These are phyloP conservation scores for Curvularia hawaiiensis DNA, from an alignment of 2,329 filamentous ascomycete genomes.

Conservation along the genomic window DNA sequence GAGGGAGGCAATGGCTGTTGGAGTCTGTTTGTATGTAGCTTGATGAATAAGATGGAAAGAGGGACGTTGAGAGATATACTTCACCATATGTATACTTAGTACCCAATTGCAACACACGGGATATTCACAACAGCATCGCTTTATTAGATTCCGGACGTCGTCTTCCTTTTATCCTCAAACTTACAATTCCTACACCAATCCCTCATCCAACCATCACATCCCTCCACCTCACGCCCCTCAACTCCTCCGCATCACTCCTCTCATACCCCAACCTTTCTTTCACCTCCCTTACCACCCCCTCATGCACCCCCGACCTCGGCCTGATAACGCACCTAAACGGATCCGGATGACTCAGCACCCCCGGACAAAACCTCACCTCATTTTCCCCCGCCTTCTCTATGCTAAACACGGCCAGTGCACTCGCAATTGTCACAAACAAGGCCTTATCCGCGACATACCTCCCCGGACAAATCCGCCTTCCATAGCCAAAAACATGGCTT, in stretches of 20 bases:
- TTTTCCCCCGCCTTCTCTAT: conserved; percentile 30
- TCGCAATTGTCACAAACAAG: conserved; percentile 50
- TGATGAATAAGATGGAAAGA: no score
- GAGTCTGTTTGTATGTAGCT: no score
- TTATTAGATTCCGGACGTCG: no score
- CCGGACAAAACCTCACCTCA: conserved; percentile 23
- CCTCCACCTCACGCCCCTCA: conserved; percentile 5
- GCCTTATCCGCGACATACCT: conserved; percentile 50
- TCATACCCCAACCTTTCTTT: conserved; percentile 44
- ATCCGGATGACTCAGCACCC: conserved; percentile 45
- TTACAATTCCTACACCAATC: no score
- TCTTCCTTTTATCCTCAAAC: no score
- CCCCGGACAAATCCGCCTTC: conserved; percentile 52
- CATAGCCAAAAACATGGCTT: conserved; percentile 46
- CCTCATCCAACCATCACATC: no score
- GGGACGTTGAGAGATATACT: no score
- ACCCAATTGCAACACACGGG: background rate
- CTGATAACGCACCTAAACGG: conserved; percentile 41
- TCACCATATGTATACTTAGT: no score
- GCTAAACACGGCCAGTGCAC: conserved; percentile 55
- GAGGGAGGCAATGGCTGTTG: no score
- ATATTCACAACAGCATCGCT: background rate
- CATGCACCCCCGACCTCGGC: conserved; percentile 40
- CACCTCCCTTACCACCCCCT: conserved; percentile 37
- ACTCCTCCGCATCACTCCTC: conserved; percentile 40